phyloP scores from a whole-genome alignment of 2,329 filamentous ascomycete species.

The Aspergillus niger region DNA sequence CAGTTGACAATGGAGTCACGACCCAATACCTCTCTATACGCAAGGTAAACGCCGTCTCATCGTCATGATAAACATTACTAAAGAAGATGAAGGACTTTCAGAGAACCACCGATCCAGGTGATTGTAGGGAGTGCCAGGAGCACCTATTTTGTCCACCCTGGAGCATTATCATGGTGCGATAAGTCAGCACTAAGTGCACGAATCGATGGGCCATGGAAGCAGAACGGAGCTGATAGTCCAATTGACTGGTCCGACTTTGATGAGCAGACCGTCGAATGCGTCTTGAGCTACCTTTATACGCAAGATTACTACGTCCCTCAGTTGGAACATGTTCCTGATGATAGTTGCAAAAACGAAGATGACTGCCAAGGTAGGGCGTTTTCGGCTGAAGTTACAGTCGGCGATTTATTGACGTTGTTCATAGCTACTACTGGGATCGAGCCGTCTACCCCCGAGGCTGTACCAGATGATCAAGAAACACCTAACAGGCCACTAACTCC shows the following conservation, averaged over 20 bases:
- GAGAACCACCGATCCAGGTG: no score
- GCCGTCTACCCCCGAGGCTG: not conserved
- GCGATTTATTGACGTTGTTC: no score
- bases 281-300: not conserved
- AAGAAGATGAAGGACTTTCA: no score
- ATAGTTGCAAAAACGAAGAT: not conserved
- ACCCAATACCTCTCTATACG: no score
- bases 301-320: not conserved
- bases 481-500: not conserved
- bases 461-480: not conserved
- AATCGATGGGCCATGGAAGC: conserved; percentile 6
- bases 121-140: no score
- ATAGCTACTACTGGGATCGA: not conserved
- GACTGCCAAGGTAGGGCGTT: not conserved
- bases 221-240: not conserved
- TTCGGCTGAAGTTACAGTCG: accelerated
- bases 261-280: conserved; percentile 1
- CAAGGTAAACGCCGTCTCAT: no score
- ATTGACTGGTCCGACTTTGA: conserved; percentile 7
- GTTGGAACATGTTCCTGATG: not conserved
- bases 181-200: not conserved
- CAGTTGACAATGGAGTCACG: no score
- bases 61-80: no score
- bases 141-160: no score
- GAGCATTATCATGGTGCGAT: no score